Evolutionary conservation across 2,329 filamentous ascomycete genomes (phyloP).

Genomic region (Paecilomyces fulvus): DNA sequence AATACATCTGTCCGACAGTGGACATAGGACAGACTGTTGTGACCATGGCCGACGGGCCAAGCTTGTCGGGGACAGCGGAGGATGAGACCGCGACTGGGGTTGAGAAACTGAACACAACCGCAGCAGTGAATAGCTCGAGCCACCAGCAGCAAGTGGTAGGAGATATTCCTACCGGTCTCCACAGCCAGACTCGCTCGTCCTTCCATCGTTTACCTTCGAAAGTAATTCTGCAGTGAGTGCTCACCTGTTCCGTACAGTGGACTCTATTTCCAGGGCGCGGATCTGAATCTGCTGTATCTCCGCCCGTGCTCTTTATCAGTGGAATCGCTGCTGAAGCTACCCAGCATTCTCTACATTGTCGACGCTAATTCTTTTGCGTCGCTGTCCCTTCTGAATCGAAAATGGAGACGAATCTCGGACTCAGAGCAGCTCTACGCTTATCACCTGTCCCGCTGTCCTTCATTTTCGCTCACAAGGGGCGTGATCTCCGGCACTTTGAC

Average conservation of each 20-base stretch:
- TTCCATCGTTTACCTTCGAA: slow-evolving; percentile 19
- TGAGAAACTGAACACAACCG: neutral
- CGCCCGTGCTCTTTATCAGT: slow-evolving; percentile 1
- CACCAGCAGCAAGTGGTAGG: neutral
- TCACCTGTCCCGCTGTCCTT: slow-evolving; percentile 37
- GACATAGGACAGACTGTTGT: neutral
- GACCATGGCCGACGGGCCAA: neutral
- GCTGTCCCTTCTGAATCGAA: slow-evolving; percentile 34
- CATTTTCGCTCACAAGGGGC: slow-evolving; percentile 31
- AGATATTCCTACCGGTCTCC: neutral
- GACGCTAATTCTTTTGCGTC: slow-evolving; percentile 42
- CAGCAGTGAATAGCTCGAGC: neutral
- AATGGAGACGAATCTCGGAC: slow-evolving; percentile 37
- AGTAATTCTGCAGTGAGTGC: slow-evolving; percentile 22
- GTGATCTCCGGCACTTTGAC: slow-evolving; percentile 21
- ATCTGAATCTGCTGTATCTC: slow-evolving; percentile 1
- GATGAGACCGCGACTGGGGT: neutral
- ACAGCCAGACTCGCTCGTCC: neutral
- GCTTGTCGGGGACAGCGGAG: neutral
- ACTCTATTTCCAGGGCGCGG: neutral
- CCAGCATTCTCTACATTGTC: slow-evolving; percentile 39
- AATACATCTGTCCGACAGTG: neutral
- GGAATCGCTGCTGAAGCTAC: slow-evolving; percentile 10
- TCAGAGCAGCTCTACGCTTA: slow-evolving; percentile 37
- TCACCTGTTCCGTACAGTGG: neutral